A percentile compares a stretch with the other conserved stretches of the same genome.
phyloP scores from a whole-genome alignment of 2,329 filamentous ascomycete genomes.

The Penicillium psychrosexuale region DNA sequence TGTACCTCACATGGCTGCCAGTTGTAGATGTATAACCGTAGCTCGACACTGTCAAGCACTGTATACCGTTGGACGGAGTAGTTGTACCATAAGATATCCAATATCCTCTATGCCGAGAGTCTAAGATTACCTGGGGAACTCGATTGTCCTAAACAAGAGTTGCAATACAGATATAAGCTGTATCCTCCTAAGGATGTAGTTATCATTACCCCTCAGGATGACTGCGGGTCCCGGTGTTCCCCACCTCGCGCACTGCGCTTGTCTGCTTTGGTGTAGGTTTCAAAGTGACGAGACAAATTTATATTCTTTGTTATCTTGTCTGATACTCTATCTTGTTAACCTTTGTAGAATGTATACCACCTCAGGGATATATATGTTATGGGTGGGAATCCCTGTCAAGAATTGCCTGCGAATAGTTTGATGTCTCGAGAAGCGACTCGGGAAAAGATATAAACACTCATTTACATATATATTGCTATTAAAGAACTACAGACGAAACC shows the following conservation, averaged over 20 bases:
- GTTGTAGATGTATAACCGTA: background rate
- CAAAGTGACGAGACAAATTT: background rate
- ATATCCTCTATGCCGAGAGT: background rate
- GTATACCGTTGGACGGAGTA: too few relatives aligned
- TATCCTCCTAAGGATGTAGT: too few relatives aligned
- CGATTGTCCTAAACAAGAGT: too few relatives aligned
- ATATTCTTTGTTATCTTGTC: background rate
- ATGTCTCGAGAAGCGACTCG: too few relatives aligned
- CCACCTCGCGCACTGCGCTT: background rate
- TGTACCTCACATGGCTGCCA: conserved; percentile 6
- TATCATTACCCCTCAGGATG: too few relatives aligned
- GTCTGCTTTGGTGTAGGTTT: background rate
- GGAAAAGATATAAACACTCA: too few relatives aligned
- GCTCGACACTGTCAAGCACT: background rate
- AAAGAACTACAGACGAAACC: too few relatives aligned
- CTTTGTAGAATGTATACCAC: background rate
- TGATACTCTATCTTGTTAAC: background rate
- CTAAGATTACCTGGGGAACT: too few relatives aligned
- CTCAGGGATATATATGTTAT: background rate
- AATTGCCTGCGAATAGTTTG: too few relatives aligned
- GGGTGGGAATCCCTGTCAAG: too few relatives aligned
- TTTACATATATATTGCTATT: too few relatives aligned
- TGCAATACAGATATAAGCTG: too few relatives aligned
- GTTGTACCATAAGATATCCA: background rate
- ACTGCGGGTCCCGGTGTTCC: background rate